Percentiles rank a stretch among this genome's conserved stretches.
These are phyloP conservation scores for Carex parvula DNA, from an alignment of 176 grass and related monocot genomes.

Conservation along the genomic window DNA sequence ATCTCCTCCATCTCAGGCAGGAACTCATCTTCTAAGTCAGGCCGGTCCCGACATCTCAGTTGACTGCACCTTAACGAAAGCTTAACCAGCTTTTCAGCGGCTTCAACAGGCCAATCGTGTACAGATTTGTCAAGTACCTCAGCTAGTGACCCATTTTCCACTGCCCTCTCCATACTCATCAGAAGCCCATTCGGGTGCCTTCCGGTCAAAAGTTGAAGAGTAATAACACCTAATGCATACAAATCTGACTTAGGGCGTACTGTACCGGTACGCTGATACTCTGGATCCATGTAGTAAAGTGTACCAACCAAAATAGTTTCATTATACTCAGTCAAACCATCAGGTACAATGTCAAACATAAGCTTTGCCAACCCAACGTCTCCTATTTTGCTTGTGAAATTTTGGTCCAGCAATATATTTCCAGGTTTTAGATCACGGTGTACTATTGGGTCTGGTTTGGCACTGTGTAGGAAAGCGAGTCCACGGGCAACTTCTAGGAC, in stretches of 20 bases:
- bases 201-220: constrained; percentile 66
- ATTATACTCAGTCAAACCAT: constrained; percentile 79
- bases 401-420: constrained; percentile 83
- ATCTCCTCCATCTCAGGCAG: constrained; percentile 75
- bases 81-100: constrained; percentile 63
- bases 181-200: constrained; percentile 62
- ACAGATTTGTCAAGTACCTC: constrained; percentile 50
- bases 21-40: constrained; percentile 56
- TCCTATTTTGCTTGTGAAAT: constrained; percentile 82
- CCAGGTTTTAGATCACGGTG: constrained; percentile 92
- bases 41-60: constrained; percentile 68
- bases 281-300: constrained; percentile 86
- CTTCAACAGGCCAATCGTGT: constrained; percentile 55
- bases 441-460: constrained; percentile 81
- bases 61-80: constrained; percentile 57
- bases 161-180: constrained; percentile 37
- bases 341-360: constrained; percentile 62
- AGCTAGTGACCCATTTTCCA: constrained; percentile 35
- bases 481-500: constrained; percentile 72
- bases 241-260: constrained; percentile 89
- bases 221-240: constrained; percentile 67
- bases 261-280: constrained; percentile 87
- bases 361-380: constrained; percentile 83
- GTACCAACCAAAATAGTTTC: constrained; percentile 79
- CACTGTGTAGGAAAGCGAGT: constrained; percentile 72